These are phyloP conservation scores for Ambrosia artemisiifolia DNA, from an alignment of 129 eudicot species.

Conservation along the genomic window DNA sequence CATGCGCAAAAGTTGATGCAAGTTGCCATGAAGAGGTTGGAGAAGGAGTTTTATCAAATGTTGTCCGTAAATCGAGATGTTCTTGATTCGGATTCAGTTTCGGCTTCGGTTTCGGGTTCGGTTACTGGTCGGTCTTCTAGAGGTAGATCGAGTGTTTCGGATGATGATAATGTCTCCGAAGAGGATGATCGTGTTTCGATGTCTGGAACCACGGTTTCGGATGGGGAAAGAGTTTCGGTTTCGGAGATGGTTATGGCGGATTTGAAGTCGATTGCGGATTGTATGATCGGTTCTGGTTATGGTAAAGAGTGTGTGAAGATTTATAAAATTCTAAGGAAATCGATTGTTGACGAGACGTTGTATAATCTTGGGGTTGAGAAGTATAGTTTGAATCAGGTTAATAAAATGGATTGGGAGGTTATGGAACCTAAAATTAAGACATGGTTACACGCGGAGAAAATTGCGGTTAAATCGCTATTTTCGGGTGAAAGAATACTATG, in stretches of 20 bases:
- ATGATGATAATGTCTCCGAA: constrained; percentile 39
- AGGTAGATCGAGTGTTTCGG: constrained; percentile 38
- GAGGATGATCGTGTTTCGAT: constrained; percentile 30
- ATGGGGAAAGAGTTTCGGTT: constrained; percentile 29
- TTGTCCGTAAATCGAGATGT: constrained; percentile 38
- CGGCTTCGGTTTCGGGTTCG: constrained; percentile 17
- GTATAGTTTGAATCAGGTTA: constrained; percentile 41
- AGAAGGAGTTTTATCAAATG: constrained; percentile 61
- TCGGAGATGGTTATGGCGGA: constrained; percentile 52
- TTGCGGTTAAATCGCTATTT: constrained; percentile 54
- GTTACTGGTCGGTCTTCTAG: constrained; percentile 45
- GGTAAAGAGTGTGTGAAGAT: constrained; percentile 67
- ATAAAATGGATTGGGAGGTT: constrained; percentile 63
- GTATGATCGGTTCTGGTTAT: constrained; percentile 71
- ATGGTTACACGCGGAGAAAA: constrained; percentile 54
- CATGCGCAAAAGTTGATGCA: constrained; percentile 65
- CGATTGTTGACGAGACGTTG: constrained; percentile 71
- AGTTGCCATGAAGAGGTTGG: constrained; percentile 66
- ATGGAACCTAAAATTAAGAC: constrained; percentile 50
- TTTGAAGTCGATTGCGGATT: constrained; percentile 67
- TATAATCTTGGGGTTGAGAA: constrained; percentile 59
- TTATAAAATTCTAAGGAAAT: constrained; percentile 63
- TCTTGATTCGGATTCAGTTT: constrained; percentile 50
- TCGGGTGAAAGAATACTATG: constrained; percentile 68
- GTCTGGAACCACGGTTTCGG: constrained; percentile 16